Conservation (phyloP, 441 rosid genomes). For the Gossypium aridum region DNA sequence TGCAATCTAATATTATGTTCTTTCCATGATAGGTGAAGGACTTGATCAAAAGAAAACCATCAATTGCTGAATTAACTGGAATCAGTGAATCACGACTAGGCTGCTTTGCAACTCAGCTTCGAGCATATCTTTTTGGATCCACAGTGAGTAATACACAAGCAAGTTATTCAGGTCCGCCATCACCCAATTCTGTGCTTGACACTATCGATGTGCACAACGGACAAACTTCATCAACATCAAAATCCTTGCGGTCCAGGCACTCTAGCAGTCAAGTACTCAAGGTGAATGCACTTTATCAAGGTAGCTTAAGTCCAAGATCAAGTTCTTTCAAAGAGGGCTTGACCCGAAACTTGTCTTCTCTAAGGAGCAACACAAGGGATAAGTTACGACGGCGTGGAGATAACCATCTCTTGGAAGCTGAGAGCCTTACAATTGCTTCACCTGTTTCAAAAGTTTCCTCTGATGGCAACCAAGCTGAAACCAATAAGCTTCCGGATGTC, state of each 20-base stretch:
- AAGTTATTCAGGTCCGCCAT: conserved; percentile 20
- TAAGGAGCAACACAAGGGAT: conserved; percentile 51
- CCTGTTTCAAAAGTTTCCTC: conserved; percentile 22
- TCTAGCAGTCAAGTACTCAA: conserved; percentile 39
- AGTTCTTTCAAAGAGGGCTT: conserved; percentile 71
- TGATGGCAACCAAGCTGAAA: conserved; percentile 26
- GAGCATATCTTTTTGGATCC: conserved; percentile 69
- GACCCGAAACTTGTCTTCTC: conserved; percentile 39
- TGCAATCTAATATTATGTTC: neutral
- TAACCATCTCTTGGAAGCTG: conserved; percentile 35
- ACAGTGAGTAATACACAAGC: conserved; percentile 30
- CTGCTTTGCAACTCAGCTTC: conserved; percentile 77
- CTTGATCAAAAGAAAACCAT: conserved; percentile 70
- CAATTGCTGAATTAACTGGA: conserved; percentile 84
- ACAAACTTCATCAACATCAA: conserved; percentile 26
- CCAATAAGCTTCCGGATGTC: conserved; percentile 23
- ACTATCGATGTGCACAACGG: conserved; percentile 18
- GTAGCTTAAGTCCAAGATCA: conserved; percentile 72
- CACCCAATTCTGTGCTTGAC: conserved; percentile 20
- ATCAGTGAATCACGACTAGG: conserved; percentile 78
- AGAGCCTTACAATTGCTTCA: conserved; percentile 28
- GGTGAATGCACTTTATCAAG: conserved; percentile 43
- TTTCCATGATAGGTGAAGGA: conserved; percentile 55
- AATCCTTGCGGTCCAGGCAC: conserved; percentile 40
- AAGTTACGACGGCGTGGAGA: conserved; percentile 61